A percentile compares a stretch with the other conserved stretches of the same genome.
phyloP scores from a whole-genome alignment of 805 yeast species.

The Candida namnaoensis region DNA sequence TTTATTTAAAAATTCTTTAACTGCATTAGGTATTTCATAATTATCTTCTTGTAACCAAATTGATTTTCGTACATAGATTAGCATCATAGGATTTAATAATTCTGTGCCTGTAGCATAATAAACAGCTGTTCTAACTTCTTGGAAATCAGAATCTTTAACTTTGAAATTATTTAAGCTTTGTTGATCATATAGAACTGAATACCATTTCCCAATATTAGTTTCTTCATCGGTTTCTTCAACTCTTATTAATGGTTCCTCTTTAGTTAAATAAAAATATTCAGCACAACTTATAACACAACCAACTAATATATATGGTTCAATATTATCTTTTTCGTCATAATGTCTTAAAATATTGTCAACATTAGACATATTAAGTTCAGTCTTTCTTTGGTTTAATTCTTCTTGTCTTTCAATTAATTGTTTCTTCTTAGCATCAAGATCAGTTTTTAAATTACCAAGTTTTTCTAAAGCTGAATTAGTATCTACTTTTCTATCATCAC shows the following conservation, averaged over 20 bases:
- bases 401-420: conserved; percentile 2
- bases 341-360: conserved; percentile 17
- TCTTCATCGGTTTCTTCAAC: too few species aligned
- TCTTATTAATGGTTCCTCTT: conserved; percentile 2
- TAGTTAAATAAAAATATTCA: conserved; percentile 21
- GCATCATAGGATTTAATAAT: conserved; percentile 21
- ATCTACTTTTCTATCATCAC: background rate
- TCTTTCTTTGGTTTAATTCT: conserved; percentile 8
- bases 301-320: conserved; percentile 29
- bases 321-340: conserved; percentile 3
- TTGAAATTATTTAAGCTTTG: conserved; percentile 18
- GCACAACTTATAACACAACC: conserved; percentile 26
- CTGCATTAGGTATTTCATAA: conserved; percentile 12
- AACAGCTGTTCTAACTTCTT: conserved; percentile 14
- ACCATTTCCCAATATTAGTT: conserved; percentile 18
- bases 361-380: conserved; percentile 14
- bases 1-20: conserved; percentile 20
- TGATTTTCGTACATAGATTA: conserved; percentile 24
- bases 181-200: conserved; percentile 17
- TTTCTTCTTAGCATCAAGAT: conserved; percentile 3
- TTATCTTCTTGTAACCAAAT: conserved; percentile 8
- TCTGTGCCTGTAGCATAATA: conserved; percentile 10
- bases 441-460: conserved; percentile 8
- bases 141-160: conserved; percentile 14
- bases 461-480: conserved; percentile 12